These are phyloP conservation scores for Pugionium dolabratum DNA, from an alignment of 345 rosid species.

Conservation along the genomic window DNA sequence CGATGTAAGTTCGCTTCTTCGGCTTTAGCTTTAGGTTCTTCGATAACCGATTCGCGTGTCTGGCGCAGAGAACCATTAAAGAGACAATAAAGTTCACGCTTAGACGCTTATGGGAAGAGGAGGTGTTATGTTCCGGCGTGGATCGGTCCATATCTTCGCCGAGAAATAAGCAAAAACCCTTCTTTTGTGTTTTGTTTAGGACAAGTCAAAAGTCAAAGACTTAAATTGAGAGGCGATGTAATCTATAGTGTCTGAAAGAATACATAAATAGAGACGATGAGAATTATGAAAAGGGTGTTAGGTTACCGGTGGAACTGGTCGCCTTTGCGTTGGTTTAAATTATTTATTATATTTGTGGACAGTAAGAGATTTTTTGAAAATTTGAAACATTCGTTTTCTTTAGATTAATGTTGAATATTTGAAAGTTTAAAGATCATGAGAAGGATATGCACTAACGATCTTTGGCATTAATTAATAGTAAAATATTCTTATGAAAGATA, in stretches of 20 bases:
- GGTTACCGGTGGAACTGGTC: constrained; percentile 38
- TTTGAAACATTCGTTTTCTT: constrained; percentile 21
- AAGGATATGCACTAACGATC: constrained; percentile 18
- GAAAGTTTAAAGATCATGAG: constrained; percentile 30
- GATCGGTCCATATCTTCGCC: constrained; percentile 32
- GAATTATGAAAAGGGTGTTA: constrained; percentile 31
- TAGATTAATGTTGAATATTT: constrained; percentile 11
- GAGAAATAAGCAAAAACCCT: not conserved
- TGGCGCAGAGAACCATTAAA: constrained; percentile 54
- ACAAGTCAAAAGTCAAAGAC: constrained; percentile 25
- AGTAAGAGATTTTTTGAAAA: not conserved
- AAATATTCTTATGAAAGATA: not conserved
- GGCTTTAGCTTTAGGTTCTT: constrained; percentile 45
- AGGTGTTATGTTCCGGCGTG: constrained; percentile 36
- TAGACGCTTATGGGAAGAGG: constrained; percentile 45
- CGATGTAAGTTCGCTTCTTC: constrained; percentile 19
- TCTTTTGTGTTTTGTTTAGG: not conserved
- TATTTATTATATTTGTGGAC: constrained; percentile 9
- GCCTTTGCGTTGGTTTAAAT: constrained; percentile 21
- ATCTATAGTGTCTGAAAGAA: constrained; percentile 27
- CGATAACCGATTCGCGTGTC: constrained; percentile 49
- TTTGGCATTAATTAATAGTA: not conserved
- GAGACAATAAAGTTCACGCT: constrained; percentile 46
- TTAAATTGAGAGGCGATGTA: not conserved
- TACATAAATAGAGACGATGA: constrained; percentile 24